Conservation (phyloP, 2,329 filamentous ascomycete species). For the Fusarium hainanense region DNA sequence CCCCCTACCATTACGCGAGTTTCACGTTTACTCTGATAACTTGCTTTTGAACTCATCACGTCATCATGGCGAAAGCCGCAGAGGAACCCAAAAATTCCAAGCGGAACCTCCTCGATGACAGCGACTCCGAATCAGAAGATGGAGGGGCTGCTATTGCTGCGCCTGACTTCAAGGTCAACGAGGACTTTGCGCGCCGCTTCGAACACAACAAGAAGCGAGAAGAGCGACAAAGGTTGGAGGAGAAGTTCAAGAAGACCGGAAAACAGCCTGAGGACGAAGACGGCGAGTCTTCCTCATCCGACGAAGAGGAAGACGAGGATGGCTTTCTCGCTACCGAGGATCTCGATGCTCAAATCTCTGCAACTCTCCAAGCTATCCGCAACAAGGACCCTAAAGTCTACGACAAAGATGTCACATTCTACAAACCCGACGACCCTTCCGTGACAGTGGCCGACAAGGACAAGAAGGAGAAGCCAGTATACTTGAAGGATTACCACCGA, state of each 20-base stretch:
- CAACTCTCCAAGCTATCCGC: constrained; percentile 86
- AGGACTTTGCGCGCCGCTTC: constrained; percentile 88
- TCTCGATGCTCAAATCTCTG: constrained; percentile 87
- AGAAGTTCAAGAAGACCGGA: constrained; percentile 74
- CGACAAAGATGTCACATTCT: constrained; percentile 83
- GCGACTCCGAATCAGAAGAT: constrained; percentile 61
- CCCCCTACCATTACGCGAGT: neutral
- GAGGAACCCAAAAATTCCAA: constrained; percentile 54
- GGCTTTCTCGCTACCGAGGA: constrained; percentile 87
- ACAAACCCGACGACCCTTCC: constrained; percentile 67
- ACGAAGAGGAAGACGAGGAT: constrained; percentile 90
- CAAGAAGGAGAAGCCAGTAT: constrained; percentile 86
- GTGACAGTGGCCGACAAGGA: constrained; percentile 50
- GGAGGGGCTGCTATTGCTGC: constrained; percentile 55
- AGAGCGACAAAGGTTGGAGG: constrained; percentile 83
- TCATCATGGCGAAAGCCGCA: constrained; percentile 34
- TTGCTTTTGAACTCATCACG: neutral
- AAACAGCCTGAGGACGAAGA: constrained; percentile 59
- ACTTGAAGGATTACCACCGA: constrained; percentile 89
- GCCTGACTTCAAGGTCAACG: constrained; percentile 81
- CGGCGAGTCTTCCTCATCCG: constrained; percentile 72
- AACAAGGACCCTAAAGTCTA: constrained; percentile 93
- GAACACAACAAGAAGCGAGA: constrained; percentile 98
- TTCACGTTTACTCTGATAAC: neutral
- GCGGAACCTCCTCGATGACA: constrained; percentile 67